Conservation (phyloP, 1,284 basidiomycete genomes). For the Boletus smithii region DNA sequence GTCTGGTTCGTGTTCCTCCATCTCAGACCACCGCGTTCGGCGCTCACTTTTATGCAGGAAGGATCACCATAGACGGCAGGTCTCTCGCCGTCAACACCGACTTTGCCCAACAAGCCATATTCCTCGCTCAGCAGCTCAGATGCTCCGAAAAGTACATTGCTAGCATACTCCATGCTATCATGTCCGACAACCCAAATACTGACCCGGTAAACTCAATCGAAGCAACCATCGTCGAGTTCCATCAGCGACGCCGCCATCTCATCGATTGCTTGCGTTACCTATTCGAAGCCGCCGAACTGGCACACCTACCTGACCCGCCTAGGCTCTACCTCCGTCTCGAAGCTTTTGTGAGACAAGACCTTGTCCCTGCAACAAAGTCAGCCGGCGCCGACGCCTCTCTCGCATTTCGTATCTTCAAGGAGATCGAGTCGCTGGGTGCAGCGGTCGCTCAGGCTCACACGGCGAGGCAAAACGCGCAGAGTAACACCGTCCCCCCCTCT, state of each 20-base stretch:
- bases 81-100: conserved; percentile 65
- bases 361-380: conserved; percentile 40
- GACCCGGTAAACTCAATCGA: conserved; percentile 57
- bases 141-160: conserved; percentile 77
- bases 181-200: conserved; percentile 61
- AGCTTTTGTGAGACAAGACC: conserved; percentile 51
- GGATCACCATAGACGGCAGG: conserved; percentile 55
- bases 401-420: conserved; percentile 55
- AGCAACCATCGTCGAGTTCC: conserved; percentile 60
- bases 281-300: conserved; percentile 43
- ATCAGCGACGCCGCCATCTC: conserved; percentile 62
- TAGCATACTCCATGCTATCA: conserved; percentile 61
- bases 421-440: conserved; percentile 57
- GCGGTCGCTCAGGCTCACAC: conserved; percentile 51
- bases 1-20: conserved; percentile 49
- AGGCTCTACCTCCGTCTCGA: conserved; percentile 48
- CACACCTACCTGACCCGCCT: conserved; percentile 40
- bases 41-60: conserved; percentile 47
- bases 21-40: neutral
- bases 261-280: conserved; percentile 61
- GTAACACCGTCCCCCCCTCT: conserved; percentile 53
- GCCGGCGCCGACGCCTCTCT: conserved; percentile 41
- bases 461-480: conserved; percentile 60
- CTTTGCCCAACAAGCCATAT: conserved; percentile 70
- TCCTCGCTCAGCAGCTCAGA: conserved; percentile 72